Evolutionary conservation across 176 grass and related monocot species (phyloP), one percentile per base, ranked within the genome.

Genomic region (Echinochloa phyllopogon): DNA sequence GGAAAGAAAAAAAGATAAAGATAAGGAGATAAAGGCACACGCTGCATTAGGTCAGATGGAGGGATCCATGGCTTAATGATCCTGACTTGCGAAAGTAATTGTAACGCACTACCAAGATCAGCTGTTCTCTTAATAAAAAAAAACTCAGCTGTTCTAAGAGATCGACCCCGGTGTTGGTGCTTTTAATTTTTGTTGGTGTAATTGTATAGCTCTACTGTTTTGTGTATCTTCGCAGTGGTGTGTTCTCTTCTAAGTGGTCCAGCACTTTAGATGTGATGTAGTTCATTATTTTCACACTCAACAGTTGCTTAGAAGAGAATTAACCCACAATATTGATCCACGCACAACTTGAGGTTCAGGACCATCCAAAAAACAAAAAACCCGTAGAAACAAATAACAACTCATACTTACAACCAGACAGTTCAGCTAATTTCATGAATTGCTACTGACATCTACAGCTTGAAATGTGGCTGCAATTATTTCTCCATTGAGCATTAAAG

Each of bases 11-110:
- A 21, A 3, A 10, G 15, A 20, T 8, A 44, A 43, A 25, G 3
- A 14, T n/a, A 0, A 6, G 39, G 37, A 40, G 3, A 58, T n/a
- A 57, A 57, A 33, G 5, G 1, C 5, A 61, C 21, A 24, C 2
- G 73, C 18, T 23, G 21, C 65, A 41, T 73, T 74, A 74, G 67
- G 57, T 86, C 41, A 23, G 67, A 80, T 56, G 67, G 57, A 80
- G 67, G 23, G 10, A 80, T 74, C 57, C 13, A n/a, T 80, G 21
- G 6, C 36, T 33, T 43, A 2, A 5, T 86, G 68, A 73, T 13
- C 24, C 29, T 20, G 17, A 52, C 76, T 29, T 15, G 16, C 10
- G 45, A n/a, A 53, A 9, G 45, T 51, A 44, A 65, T 21, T 75
- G 52, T 24, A 21, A 6, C 52, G 21, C 60, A 55, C 36, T 21